Conservation (phyloP, 2,329 filamentous ascomycete genomes). For the Cytospora schulzeri region DNA sequence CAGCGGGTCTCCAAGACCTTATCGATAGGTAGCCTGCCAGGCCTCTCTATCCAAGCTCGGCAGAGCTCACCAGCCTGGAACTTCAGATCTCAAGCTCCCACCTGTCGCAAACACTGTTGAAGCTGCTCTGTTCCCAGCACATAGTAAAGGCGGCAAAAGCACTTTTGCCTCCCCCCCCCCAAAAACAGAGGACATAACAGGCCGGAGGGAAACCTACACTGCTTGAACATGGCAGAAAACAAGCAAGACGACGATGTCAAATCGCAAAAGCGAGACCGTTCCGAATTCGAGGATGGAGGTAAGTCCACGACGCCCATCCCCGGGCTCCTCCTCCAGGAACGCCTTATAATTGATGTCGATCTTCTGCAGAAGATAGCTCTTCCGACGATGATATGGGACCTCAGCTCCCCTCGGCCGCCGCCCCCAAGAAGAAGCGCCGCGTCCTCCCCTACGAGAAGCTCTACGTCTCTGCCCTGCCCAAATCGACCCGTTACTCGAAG, state of each 20-base stretch:
- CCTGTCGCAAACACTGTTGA: background rate
- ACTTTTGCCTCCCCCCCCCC: background rate
- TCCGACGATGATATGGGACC: constrained; percentile 95
- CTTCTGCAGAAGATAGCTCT: constrained; percentile 47
- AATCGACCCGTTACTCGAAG: constrained; percentile 81
- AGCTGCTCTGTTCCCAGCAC: background rate
- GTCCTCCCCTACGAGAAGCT: constrained; percentile 93
- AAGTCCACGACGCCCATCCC: constrained; percentile 24
- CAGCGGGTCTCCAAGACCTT: background rate
- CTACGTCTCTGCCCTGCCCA: constrained; percentile 86
- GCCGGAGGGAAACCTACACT: background rate
- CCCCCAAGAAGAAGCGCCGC: constrained; percentile 86
- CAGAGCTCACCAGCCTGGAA: constrained; percentile 8
- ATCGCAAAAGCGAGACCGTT: constrained; percentile 58
- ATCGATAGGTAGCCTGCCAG: constrained; percentile 1
- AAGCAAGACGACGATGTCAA: constrained; percentile 37
- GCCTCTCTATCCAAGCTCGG: background rate
- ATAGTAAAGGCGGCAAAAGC: background rate
- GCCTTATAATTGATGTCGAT: constrained; percentile 9
- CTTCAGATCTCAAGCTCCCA: background rate
- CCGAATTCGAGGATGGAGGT: constrained; percentile 53
- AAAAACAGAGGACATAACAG: background rate
- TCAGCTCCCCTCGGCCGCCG: constrained; percentile 76
- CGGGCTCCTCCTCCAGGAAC: background rate
- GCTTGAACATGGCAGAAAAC: constrained; percentile 37